Evolutionary conservation across 2,329 filamentous ascomycete genomes (phyloP), one percentile per base, ranked within the genome.

Genomic region (Fusarium duplospermum): DNA sequence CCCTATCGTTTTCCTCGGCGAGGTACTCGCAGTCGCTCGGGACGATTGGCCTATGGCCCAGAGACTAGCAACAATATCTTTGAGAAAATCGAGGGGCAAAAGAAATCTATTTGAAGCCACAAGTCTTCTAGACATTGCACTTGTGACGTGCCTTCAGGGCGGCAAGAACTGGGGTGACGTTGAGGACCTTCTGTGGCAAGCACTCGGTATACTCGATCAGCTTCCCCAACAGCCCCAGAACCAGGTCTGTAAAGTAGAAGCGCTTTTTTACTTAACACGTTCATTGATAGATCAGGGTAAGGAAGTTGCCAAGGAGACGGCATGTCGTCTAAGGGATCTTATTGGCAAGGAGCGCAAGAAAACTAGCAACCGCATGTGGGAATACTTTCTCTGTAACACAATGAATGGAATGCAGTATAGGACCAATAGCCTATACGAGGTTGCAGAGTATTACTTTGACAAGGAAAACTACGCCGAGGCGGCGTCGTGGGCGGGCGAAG

Each of bases 341-440:
- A 1, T 40, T 0, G 38, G 38, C 10, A 40, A 40, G 38, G 38
- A 20, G n/a, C 38, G 10, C 38, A 20, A 40, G n/a, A 40, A 40
- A 40, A 40, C 38, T 5, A n/a, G 10, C n/a, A 40, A 13, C 4
- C n/a, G 2, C n/a, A 20, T 40, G 5, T 40, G 38, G n/a, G 38
- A 40, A 5, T 13, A 40, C 38, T 20, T 40, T 2, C 38, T 40
- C 38, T 13, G 38, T 20, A 40, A 20, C 38, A 40, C 38, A 5
- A 0, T 18, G 4, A 6, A 0, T 4, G 38, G n/a, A 20, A 11
- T 11, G 4, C 5, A 11, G 38, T 6, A 0, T 9, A 40, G 38
- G 38, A 20, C 20, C n/a, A 0, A 2, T 40, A 11, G 2, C 2
- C 38, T 40, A 40, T 6, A 0, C 10, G 5, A 2, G 2, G 1